Conservation (phyloP, 805 yeast species). For the Metschnikowia lunata region DNA sequence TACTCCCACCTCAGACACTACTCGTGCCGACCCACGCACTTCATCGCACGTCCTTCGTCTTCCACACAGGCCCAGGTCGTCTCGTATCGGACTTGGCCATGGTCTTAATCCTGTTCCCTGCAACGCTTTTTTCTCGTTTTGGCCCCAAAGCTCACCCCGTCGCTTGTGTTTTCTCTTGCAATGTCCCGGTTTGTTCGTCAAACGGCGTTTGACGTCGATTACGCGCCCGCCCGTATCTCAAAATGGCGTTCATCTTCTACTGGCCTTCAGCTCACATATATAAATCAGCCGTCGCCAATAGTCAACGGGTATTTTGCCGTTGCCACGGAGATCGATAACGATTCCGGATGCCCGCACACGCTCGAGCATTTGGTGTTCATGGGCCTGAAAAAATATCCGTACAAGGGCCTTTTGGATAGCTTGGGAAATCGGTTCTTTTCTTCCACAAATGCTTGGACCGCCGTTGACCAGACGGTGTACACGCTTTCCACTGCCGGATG, state of each 20-base stretch:
- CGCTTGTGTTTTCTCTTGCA: background rate
- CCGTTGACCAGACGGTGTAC: constrained; percentile 91
- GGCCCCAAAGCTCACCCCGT: background rate
- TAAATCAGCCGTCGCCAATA: constrained; percentile 78
- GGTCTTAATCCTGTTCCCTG: too few species aligned
- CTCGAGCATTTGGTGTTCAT: constrained; percentile 89
- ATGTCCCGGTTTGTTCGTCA: constrained; percentile 27
- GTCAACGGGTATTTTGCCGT: constrained; percentile 95
- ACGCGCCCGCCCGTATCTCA: constrained; percentile 64
- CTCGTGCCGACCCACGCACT: too few species aligned
- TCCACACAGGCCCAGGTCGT: background rate
- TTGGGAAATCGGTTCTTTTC: constrained; percentile 82
- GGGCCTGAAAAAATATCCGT: constrained; percentile 89
- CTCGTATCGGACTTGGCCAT: too few species aligned
- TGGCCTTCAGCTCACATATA: constrained; percentile 73
- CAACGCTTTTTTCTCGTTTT: too few species aligned
- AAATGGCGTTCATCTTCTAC: constrained; percentile 79
- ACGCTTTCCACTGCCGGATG: constrained; percentile 91
- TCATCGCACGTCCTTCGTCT: background rate
- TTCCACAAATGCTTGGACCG: constrained; percentile 95
- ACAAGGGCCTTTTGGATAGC: constrained; percentile 84
- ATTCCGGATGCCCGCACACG: constrained; percentile 93
- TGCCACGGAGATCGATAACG: constrained; percentile 84
- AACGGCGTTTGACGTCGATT: constrained; percentile 58
- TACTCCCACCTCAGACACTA: too few species aligned